Conservation (phyloP, 2,329 filamentous ascomycete genomes). For the Colletotrichum graminicola region DNA sequence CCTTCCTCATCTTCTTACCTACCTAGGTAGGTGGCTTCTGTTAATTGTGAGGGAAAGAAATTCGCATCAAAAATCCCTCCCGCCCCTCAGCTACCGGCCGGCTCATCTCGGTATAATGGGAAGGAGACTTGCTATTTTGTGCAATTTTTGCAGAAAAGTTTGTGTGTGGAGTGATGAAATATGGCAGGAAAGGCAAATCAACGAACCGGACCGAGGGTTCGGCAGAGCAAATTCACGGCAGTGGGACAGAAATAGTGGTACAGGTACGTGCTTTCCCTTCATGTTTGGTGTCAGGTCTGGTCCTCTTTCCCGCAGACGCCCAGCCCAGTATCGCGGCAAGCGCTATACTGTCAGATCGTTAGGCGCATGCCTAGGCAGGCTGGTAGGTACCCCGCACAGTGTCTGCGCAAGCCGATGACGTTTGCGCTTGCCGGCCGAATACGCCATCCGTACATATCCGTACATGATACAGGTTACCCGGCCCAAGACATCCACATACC, state of each 20-base stretch:
- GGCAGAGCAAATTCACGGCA: neutral
- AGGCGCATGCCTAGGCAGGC: constrained; percentile 13
- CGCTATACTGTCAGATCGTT: constrained; percentile 32
- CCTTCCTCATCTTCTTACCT: no score
- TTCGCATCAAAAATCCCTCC: neutral
- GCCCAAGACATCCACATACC: constrained; percentile 9
- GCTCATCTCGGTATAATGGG: constrained; percentile 29
- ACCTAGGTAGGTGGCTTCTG: neutral
- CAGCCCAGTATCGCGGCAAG: constrained; percentile 36
- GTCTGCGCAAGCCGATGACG: constrained; percentile 35
- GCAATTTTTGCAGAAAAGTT: neutral
- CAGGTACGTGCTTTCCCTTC: neutral
- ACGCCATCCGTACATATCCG: constrained; percentile 22
- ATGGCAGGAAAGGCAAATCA: neutral
- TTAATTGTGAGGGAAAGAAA: neutral
- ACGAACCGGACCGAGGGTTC: constrained; percentile 2
- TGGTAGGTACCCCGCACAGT: constrained; percentile 24
- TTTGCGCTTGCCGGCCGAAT: constrained; percentile 25
- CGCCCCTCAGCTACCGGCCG: constrained; percentile 26
- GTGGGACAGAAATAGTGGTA: neutral
- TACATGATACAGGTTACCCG: no score
- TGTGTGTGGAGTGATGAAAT: constrained; percentile 9
- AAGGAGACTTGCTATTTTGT: neutral
- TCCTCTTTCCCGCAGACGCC: constrained; percentile 19
- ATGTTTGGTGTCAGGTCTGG: constrained; percentile 5